Percentiles rank a stretch among this genome's conserved stretches.
phyloP scores from a whole-genome alignment of 2,329 filamentous ascomycete genomes.

The Aspergillus oerlinghausenensis region DNA sequence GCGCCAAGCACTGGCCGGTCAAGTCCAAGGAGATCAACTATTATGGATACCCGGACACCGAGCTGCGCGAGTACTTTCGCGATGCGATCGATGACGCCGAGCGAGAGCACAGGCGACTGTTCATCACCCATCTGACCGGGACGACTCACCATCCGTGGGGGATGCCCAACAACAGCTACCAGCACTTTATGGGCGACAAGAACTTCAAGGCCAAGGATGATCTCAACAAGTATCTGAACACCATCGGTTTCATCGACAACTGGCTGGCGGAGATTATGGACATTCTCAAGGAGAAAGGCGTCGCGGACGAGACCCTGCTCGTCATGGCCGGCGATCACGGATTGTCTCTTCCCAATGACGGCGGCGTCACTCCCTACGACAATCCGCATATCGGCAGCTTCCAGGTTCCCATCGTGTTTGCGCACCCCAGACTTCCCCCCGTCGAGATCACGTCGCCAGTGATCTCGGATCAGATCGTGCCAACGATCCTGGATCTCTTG shows the following conservation, averaged over 20 bases:
- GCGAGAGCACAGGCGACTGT: slow-evolving; percentile 26
- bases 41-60: slow-evolving; percentile 30
- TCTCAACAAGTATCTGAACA: slow-evolving; percentile 28
- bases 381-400: slow-evolving; percentile 31
- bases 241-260: slow-evolving; percentile 27
- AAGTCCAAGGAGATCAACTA: slow-evolving; percentile 27
- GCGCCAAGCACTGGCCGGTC: slow-evolving; percentile 24
- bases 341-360: slow-evolving; percentile 33
- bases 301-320: slow-evolving; percentile 30
- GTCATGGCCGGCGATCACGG: slow-evolving; percentile 34
- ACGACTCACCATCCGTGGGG: slow-evolving; percentile 33
- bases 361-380: slow-evolving; percentile 30
- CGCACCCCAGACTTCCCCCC: slow-evolving; percentile 28
- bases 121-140: slow-evolving; percentile 31
- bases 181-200: slow-evolving; percentile 17
- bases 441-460: slow-evolving; percentile 26
- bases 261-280: slow-evolving; percentile 30
- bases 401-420: slow-evolving; percentile 30
- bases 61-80: slow-evolving; percentile 28
- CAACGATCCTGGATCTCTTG: slow-evolving; percentile 29
- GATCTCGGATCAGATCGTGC: slow-evolving; percentile 28
- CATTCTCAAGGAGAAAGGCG: slow-evolving; percentile 26
- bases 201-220: slow-evolving; percentile 14
- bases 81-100: slow-evolving; percentile 31
- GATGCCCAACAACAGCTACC: slow-evolving; percentile 22